Percentiles rank a stretch among this genome's conserved stretches.
Evolutionary conservation across 2,329 filamentous ascomycete species (phyloP).

Genomic region (Aureobasidium melanogenum): DNA sequence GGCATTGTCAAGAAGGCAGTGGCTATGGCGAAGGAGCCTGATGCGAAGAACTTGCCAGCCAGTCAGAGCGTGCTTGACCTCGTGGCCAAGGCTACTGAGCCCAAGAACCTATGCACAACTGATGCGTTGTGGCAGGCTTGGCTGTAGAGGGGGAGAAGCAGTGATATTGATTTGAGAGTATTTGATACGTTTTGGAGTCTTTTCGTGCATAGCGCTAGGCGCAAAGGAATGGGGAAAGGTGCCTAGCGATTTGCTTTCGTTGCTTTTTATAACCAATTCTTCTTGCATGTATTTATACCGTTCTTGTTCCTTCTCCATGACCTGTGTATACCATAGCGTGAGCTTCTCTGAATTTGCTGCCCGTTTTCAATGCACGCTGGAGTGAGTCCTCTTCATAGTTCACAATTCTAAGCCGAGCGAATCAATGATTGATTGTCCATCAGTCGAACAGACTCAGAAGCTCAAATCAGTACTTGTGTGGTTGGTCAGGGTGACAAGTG

Average conservation of each 20-base stretch:
- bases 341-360: no score
- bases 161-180: neutral
- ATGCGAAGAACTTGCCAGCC: slow-evolving; percentile 63
- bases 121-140: slow-evolving; percentile 98
- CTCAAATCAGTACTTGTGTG: no score
- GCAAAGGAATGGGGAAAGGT: neutral
- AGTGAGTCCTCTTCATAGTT: no score
- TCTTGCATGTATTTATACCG: neutral
- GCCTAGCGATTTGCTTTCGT: neutral
- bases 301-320: neutral
- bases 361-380: no score
- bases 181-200: neutral
- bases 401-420: no score
- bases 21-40: slow-evolving; percentile 64
- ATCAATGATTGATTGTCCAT: no score
- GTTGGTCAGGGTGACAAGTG: neutral
- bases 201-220: slow-evolving; percentile 10
- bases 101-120: slow-evolving; percentile 75
- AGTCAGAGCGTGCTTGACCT: slow-evolving; percentile 96
- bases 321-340: neutral
- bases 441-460: no score
- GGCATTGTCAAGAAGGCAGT: slow-evolving; percentile 85
- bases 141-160: slow-evolving; percentile 35
- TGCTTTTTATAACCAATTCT: neutral
- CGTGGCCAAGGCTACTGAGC: slow-evolving; percentile 87